These are phyloP conservation scores for Escallonia herrerae DNA, from an alignment of 129 eudicot species.

Conservation along the genomic window DNA sequence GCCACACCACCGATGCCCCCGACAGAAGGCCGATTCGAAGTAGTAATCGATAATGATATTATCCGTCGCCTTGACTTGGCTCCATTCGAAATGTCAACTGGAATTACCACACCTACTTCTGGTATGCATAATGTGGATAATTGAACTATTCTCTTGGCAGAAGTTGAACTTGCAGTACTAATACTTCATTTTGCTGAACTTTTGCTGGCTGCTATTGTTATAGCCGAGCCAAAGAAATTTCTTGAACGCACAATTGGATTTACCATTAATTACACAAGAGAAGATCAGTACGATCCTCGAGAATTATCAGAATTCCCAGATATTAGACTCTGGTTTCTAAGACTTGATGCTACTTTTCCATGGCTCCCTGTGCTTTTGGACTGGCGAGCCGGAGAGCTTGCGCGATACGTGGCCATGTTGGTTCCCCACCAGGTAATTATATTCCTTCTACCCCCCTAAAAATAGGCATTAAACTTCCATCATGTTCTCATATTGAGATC, in stretches of 20 bases:
- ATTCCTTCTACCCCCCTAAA: no score
- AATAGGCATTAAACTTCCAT: no score
- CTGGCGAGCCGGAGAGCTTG: constrained; percentile 97
- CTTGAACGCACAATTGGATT: constrained; percentile 82
- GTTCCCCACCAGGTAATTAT: constrained; percentile 87
- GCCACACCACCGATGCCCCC: constrained; percentile 87
- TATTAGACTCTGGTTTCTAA: constrained; percentile 86
- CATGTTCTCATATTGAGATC: neutral
- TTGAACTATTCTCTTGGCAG: neutral
- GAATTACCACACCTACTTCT: constrained; percentile 39
- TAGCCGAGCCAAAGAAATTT: constrained; percentile 70
- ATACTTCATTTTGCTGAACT: neutral
- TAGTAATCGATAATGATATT: constrained; percentile 51
- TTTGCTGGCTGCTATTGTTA: neutral
- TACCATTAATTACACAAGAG: constrained; percentile 63
- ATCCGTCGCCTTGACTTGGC: constrained; percentile 54
- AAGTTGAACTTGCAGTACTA: neutral
- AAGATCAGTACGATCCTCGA: constrained; percentile 67
- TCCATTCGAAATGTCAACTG: constrained; percentile 53
- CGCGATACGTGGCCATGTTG: constrained; percentile 93
- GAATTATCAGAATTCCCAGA: constrained; percentile 87
- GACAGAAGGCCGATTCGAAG: constrained; percentile 71
- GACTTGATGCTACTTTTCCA: constrained; percentile 81
- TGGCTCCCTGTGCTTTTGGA: constrained; percentile 87
- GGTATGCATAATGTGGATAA: constrained; percentile 32